A percentile compares a stretch with the other conserved stretches of the same genome.
Conservation (phyloP, 2,329 filamentous ascomycete species). For the Elsinoe australis region DNA sequence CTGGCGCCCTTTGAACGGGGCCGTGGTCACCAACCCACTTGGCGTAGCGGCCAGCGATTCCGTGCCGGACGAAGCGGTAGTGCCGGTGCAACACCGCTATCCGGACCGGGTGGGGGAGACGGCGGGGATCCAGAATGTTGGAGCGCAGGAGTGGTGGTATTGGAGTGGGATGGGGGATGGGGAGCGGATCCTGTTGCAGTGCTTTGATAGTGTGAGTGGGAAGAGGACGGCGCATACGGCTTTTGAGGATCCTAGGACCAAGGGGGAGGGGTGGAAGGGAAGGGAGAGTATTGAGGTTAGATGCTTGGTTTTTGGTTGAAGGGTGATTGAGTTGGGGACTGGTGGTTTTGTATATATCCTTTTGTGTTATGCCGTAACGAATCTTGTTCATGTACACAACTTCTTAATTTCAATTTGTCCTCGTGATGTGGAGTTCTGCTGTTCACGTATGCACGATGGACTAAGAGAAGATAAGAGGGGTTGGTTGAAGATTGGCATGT, state of each 20-base stretch:
- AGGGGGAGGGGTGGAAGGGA: slow-evolving; percentile 50
- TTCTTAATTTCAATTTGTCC: not conserved
- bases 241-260: slow-evolving; percentile 67
- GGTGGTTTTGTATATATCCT: not conserved
- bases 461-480: no score
- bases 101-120: slow-evolving; percentile 65
- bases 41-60: slow-evolving; percentile 50
- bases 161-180: slow-evolving; percentile 66
- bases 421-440: no score
- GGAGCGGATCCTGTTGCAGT: slow-evolving; percentile 47
- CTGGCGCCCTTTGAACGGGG: slow-evolving; percentile 60
- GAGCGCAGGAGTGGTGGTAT: slow-evolving; percentile 67
- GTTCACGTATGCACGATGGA: no score
- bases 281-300: slow-evolving; percentile 88
- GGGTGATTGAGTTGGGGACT: not conserved
- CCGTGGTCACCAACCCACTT: slow-evolving; percentile 50
- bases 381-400: not conserved
- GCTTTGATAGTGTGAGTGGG: slow-evolving; percentile 36
- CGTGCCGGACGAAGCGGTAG: slow-evolving; percentile 55
- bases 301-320: slow-evolving; percentile 65
- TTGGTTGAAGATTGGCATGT: no score
- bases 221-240: slow-evolving; percentile 59
- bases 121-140: slow-evolving; percentile 56
- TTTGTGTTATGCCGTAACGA: not conserved
- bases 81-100: slow-evolving; percentile 68